Evolutionary conservation across 202 grass and related monocot species (phyloP).

Genomic region (Saccharum hybrid): DNA sequence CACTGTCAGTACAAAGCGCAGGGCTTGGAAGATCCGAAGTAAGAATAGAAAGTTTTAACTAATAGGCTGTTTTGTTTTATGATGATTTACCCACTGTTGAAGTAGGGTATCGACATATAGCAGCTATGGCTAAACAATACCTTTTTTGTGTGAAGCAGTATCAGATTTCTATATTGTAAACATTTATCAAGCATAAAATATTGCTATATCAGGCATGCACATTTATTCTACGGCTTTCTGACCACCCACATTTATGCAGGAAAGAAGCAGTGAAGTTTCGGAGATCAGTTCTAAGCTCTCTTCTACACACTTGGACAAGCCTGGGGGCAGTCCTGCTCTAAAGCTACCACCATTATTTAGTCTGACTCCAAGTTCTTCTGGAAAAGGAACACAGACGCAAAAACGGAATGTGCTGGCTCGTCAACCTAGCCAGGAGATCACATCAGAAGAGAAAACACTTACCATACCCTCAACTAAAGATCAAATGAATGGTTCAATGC

Average conservation of each 20-base stretch:
- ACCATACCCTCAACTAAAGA: conserved; percentile 47
- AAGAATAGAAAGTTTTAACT: conserved; percentile 33
- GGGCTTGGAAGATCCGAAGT: conserved; percentile 60
- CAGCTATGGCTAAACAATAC: neutral
- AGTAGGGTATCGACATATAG: neutral
- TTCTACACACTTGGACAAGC: conserved; percentile 71
- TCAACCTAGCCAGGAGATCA: conserved; percentile 65
- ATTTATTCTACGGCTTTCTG: conserved; percentile 42
- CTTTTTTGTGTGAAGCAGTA: conserved; percentile 20
- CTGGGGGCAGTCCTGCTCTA: conserved; percentile 60
- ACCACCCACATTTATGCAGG: conserved; percentile 52
- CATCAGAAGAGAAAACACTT: conserved; percentile 54
- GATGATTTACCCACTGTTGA: conserved; percentile 37
- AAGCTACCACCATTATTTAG: conserved; percentile 95
- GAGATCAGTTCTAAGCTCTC: conserved; percentile 75
- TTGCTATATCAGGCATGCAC: conserved; percentile 25
- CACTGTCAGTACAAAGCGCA: conserved; percentile 39
- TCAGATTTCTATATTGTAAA: conserved; percentile 11
- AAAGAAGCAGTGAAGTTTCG: conserved; percentile 62
- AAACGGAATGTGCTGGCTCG: conserved; percentile 52
- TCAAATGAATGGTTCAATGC: conserved; percentile 49
- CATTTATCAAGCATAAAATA: conserved; percentile 6
- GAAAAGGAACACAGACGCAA: conserved; percentile 65
- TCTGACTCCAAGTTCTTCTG: conserved; percentile 79
- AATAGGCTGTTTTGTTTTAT: conserved; percentile 39